Conservation (phyloP, 1,284 basidiomycete genomes). For the Caloboletus inedulis region DNA sequence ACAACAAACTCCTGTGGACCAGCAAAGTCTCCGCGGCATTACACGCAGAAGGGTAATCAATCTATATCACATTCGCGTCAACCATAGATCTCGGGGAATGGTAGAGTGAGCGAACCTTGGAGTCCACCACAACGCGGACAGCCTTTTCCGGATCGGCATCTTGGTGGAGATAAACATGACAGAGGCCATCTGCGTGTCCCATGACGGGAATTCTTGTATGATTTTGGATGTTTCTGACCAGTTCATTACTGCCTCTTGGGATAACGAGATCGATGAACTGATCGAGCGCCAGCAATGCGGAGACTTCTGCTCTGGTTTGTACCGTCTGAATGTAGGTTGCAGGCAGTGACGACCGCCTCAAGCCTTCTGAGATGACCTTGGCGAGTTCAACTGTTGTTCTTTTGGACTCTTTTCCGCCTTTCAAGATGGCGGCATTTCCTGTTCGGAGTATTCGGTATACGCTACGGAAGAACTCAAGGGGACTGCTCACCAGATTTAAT, state of each 20-base stretch:
- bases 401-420: conserved; percentile 94
- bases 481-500: conserved; percentile 85
- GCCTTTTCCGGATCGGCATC: conserved; percentile 78
- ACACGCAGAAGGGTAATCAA: conserved; percentile 94
- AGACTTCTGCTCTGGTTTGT: conserved; percentile 90
- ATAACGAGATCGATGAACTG: conserved; percentile 96
- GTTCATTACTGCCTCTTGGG: conserved; percentile 89
- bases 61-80: conserved; percentile 44
- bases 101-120: conserved; percentile 63
- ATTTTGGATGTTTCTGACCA: conserved; percentile 88
- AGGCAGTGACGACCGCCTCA: conserved; percentile 73
- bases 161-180: conserved; percentile 86
- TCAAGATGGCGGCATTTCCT: conserved; percentile 94
- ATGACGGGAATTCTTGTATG: conserved; percentile 94
- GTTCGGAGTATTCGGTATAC: conserved; percentile 6
- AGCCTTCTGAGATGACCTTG: conserved; percentile 75
- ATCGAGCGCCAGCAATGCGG: conserved; percentile 82
- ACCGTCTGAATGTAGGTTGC: conserved; percentile 87
- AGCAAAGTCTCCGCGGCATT: conserved; percentile 92
- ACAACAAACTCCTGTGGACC: conserved; percentile 70
- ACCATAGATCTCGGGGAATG: neutral
- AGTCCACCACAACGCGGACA: conserved; percentile 80
- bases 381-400: conserved; percentile 76
- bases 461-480: conserved; percentile 4
- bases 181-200: conserved; percentile 98